Evolutionary conservation across 306 rosid species (phyloP).

Genomic region (Prunus mume): DNA sequence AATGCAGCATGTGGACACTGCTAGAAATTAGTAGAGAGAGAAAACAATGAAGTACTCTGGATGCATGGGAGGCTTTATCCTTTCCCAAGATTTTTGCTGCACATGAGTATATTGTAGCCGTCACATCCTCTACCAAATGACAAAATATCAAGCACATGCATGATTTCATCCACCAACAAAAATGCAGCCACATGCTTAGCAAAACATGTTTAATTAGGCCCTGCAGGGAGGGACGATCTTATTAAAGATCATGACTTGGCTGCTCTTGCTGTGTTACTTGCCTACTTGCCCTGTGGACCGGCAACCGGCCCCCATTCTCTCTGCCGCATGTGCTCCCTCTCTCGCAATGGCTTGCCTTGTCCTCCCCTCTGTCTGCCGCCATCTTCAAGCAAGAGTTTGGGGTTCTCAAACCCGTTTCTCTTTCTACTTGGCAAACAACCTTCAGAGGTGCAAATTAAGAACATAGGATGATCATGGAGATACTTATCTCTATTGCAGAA

Average conservation of each 20-base stretch:
- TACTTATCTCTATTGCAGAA: neutral
- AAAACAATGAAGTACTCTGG: neutral
- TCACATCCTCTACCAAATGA: conserved; percentile 11
- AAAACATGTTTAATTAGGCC: neutral
- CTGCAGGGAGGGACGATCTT: neutral
- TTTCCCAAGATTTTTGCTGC: neutral
- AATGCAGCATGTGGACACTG: neutral
- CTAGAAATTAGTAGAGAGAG: neutral
- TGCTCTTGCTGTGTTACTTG: neutral
- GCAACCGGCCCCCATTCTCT: neutral
- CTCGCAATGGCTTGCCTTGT: neutral
- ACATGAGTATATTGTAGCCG: neutral
- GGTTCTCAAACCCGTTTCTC: neutral
- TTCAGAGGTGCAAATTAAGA: neutral
- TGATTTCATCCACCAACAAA: neutral
- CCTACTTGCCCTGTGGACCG: neutral
- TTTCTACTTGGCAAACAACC: neutral
- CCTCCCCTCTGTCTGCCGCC: neutral
- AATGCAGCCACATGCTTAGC: neutral
- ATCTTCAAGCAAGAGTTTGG: neutral
- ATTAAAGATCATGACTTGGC: neutral
- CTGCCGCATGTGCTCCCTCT: neutral
- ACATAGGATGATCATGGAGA: neutral
- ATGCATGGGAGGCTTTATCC: neutral
- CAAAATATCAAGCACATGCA: conserved; percentile 6